Evolutionary conservation across 495 filamentous ascomycete species (phyloP), one percentile per base, ranked within the genome.

Genomic region (Hypoxylon lienhwacheense): DNA sequence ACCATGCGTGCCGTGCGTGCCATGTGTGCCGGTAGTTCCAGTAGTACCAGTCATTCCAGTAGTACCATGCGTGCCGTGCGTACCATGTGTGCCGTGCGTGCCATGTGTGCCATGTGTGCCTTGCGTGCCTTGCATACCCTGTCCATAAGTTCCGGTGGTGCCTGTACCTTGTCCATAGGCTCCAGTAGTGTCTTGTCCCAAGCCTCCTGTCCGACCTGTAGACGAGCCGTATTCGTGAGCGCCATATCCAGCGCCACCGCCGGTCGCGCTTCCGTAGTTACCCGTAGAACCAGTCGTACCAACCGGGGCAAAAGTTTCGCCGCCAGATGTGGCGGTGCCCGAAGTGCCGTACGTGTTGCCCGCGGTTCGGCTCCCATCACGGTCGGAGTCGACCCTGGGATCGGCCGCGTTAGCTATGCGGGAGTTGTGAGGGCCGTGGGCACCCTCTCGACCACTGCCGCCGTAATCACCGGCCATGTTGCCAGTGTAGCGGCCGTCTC

Each of bases 381-480:
- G 37, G 37, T 41, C 37, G 3, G 37, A 41, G 21, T 41, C 37
- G 12, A 14, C 31, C 5, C 76, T 72, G 19, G 81, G 81, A 53
- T 84, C 81, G 32, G 57, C 69, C 11, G 75, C 36, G 59, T 79
- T 74, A 51, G 70, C 73, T 33, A 61, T 16, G 34, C 77, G 71
- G 28, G 59, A 58, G 39, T 57, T 57, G 60, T 65, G 65, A 0
- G 59, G 55, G 44, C 66, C 63, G 40, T 52, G 20, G 35, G 46
- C 54, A 15, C 61, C 60, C 44, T 67, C 57, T 19, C 28, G 58
- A 29, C 58, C 58, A 19, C 58, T 55, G 17, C 51, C 50, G 15
- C 56, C 56, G 11, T 56, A 53, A 28, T 61, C 61, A 3, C 64
- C 64, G 11, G 64, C 57, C 1, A 49, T 58, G 43, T 64, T 66